A percentile compares a stretch with the other conserved stretches of the same genome.
phyloP scores from a whole-genome alignment of 2,329 filamentous ascomycete species.

The Claviceps monticola region DNA sequence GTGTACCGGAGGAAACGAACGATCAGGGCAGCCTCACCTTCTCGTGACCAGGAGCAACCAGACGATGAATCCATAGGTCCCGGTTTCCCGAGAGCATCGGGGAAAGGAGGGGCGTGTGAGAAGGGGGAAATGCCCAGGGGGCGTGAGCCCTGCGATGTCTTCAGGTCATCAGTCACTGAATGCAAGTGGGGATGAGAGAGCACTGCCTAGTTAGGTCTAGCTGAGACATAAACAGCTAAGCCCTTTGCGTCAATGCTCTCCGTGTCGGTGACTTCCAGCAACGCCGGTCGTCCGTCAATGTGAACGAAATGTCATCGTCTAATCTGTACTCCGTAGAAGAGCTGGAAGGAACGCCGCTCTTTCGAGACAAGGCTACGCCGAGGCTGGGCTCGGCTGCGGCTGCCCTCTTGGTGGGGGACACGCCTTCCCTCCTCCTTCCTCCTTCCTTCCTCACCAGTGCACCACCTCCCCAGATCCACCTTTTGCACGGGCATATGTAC shows the following conservation, averaged over 20 bases:
- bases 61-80: background rate
- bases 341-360: background rate
- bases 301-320: background rate
- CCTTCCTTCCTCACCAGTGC: background rate
- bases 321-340: background rate
- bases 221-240: background rate
- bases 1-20: background rate
- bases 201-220: background rate
- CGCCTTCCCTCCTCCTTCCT: background rate
- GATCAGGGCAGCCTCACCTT: background rate
- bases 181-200: background rate
- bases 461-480: background rate
- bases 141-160: background rate
- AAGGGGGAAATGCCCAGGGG: background rate
- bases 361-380: background rate
- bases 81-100: background rate
- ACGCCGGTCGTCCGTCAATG: slow-evolving; percentile 1
- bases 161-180: background rate
- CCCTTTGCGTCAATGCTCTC: background rate
- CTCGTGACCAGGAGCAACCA: slow-evolving; percentile 4
- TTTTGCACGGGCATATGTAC: background rate
- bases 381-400: background rate
- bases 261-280: background rate
- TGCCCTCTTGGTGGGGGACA: background rate
- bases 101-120: background rate